Evolutionary conservation across 108 stramenopile genomes (phyloP).

Genomic region (Skeletonema tropicum): DNA sequence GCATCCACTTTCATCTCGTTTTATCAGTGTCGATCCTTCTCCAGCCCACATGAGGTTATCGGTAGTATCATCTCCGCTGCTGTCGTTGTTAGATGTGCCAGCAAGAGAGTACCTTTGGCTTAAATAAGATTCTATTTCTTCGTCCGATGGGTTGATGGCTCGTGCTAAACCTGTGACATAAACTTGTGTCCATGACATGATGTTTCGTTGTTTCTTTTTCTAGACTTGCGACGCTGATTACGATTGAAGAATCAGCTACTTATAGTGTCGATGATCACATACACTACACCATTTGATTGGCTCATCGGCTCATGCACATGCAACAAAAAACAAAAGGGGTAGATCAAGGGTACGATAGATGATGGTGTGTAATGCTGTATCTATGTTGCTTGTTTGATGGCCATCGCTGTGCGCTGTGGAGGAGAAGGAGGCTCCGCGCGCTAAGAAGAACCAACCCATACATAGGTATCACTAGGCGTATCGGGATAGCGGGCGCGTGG

Average conservation of each 20-base stretch:
- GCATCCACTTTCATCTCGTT: slow-evolving; percentile 18
- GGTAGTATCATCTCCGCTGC: background rate
- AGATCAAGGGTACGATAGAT: no score
- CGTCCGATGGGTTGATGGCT: slow-evolving; percentile 24
- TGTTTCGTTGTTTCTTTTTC: background rate
- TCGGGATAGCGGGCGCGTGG: no score
- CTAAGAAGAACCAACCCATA: no score
- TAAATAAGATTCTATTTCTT: slow-evolving; percentile 27
- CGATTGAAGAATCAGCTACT: background rate
- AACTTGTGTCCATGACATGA: slow-evolving; percentile 37
- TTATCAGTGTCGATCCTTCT: slow-evolving; percentile 28
- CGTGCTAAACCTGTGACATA: slow-evolving; percentile 21
- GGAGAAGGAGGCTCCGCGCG: no score
- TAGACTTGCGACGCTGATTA: background rate
- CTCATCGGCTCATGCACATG: no score
- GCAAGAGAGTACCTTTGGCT: background rate
- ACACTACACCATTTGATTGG: no score
- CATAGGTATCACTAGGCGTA: no score
- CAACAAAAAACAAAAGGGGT: no score
- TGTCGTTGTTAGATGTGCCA: background rate
- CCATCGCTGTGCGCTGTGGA: no score
- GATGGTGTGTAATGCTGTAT: no score
- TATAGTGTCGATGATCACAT: no score
- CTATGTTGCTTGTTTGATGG: no score
- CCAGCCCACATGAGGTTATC: slow-evolving; percentile 30